Conservation (phyloP, 805 yeast genomes). For the Candida boleticola region DNA sequence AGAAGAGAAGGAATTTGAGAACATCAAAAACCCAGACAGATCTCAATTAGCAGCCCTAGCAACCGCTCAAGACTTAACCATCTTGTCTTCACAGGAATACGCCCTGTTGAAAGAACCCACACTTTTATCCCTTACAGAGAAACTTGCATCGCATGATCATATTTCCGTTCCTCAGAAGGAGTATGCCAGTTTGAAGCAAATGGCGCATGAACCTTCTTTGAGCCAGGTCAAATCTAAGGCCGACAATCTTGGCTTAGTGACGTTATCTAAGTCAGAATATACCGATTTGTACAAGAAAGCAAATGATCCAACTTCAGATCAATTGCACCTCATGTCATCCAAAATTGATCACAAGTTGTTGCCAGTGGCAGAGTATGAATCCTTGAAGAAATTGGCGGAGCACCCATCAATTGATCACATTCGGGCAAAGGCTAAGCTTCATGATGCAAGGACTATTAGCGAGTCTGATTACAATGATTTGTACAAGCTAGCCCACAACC, state of each 20-base stretch:
- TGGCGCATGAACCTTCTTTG: conserved; percentile 32
- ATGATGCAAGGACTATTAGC: conserved; percentile 17
- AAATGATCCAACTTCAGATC: conserved; percentile 27
- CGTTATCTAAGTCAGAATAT: conserved; percentile 31
- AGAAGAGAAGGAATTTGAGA: conserved; percentile 18
- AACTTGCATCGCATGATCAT: conserved; percentile 9
- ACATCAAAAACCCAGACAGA: conserved; percentile 15
- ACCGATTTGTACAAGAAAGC: conserved; percentile 27
- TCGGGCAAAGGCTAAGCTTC: conserved; percentile 16
- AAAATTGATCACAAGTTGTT: conserved; percentile 1
- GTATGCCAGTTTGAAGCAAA: conserved; percentile 5
- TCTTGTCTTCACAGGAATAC: conserved; percentile 8
- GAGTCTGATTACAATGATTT: conserved; percentile 14
- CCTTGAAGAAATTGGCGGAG: conserved; percentile 12
- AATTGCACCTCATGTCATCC: conserved; percentile 11
- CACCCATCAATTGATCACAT: conserved; percentile 27
- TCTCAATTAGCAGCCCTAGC: conserved; percentile 13
- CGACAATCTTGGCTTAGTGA: conserved; percentile 30
- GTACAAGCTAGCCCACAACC: conserved; percentile 6
- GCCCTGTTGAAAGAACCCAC: conserved; percentile 10
- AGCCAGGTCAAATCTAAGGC: conserved; percentile 34
- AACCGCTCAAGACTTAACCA: conserved; percentile 5
- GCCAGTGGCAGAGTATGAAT: conserved; percentile 11
- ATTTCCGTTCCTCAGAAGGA: conserved; percentile 11
- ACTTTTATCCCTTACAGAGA: conserved; percentile 7